Conservation (phyloP, 768 basidiomycete genomes). For the Hortiboletus campestris region DNA sequence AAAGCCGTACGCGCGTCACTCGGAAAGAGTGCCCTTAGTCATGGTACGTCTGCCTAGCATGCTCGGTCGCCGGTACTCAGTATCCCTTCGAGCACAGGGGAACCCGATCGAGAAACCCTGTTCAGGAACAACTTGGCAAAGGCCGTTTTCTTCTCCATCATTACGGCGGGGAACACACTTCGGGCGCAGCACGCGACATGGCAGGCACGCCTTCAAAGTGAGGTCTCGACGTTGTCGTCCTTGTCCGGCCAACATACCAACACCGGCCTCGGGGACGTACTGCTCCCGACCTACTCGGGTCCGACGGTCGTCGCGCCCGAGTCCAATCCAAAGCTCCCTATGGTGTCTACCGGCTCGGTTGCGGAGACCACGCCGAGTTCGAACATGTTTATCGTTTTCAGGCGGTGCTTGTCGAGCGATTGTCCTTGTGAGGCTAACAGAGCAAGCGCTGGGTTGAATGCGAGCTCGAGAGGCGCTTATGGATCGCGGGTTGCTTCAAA, state of each 20-base stretch:
- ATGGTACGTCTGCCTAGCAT: background rate
- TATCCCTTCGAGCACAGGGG: background rate
- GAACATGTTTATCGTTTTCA: conserved; percentile 6
- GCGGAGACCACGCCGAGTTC: background rate
- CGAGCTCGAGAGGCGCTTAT: background rate
- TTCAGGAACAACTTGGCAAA: conserved; percentile 13
- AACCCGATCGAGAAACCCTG: background rate
- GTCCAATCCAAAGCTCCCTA: background rate
- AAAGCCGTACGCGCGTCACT: conserved; percentile 3
- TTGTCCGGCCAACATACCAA: background rate
- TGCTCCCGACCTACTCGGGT: background rate
- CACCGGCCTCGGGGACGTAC: background rate
- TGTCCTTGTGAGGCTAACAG: conserved; percentile 14
- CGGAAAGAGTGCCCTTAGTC: background rate
- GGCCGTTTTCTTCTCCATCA: conserved; percentile 1
- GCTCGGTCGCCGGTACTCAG: background rate
- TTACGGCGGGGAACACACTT: conserved; percentile 13
- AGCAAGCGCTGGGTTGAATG: background rate
- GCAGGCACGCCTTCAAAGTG: conserved; percentile 11
- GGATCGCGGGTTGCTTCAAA: background rate
- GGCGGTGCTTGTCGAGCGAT: conserved; percentile 9
- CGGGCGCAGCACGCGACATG: conserved; percentile 12
- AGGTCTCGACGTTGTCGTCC: background rate
- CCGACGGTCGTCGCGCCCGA: background rate
- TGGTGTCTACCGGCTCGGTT: background rate